Conservation (phyloP, 1,284 basidiomycete genomes). For the Termitomyces sp. region DNA sequence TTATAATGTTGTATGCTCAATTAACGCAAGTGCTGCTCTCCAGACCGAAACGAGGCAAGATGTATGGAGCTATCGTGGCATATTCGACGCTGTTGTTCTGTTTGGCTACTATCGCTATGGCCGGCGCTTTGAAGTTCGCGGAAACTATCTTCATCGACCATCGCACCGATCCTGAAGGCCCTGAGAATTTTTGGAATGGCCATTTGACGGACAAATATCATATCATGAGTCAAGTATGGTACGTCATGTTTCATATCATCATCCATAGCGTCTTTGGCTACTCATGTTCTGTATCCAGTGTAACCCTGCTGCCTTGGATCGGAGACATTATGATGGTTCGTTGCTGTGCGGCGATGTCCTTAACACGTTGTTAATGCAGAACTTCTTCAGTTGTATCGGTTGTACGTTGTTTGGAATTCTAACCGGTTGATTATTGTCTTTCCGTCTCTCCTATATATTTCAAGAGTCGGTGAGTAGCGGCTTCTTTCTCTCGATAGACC, state of each 20-base stretch:
- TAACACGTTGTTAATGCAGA: neutral
- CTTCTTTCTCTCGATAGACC: neutral
- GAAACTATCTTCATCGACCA: constrained; percentile 25
- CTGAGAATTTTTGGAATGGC: constrained; percentile 11
- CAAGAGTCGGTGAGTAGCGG: constrained; percentile 23
- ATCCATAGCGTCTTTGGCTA: neutral
- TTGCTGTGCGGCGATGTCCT: neutral
- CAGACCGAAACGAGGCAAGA: constrained; percentile 29
- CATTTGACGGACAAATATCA: constrained; percentile 21
- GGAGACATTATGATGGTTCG: constrained; percentile 29
- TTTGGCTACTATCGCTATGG: constrained; percentile 25
- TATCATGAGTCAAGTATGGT: constrained; percentile 27
- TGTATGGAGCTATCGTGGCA: constrained; percentile 27
- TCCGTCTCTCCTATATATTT: constrained; percentile 24
- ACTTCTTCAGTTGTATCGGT: constrained; percentile 26
- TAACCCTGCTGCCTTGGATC: constrained; percentile 26
- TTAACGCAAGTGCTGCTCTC: constrained; percentile 27
- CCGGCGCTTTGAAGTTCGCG: constrained; percentile 25
- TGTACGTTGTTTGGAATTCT: constrained; percentile 29
- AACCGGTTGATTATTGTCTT: constrained; percentile 22
- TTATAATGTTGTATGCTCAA: constrained; percentile 33
- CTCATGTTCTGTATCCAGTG: constrained; percentile 14
- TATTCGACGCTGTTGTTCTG: constrained; percentile 28
- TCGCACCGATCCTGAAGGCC: constrained; percentile 9
- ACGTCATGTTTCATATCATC: constrained; percentile 1